A percentile compares a stretch with the other conserved stretches of the same genome.
Evolutionary conservation across 1,284 basidiomycete species (phyloP).

Genomic region (Ceratorhiza oryzae-sativae): DNA sequence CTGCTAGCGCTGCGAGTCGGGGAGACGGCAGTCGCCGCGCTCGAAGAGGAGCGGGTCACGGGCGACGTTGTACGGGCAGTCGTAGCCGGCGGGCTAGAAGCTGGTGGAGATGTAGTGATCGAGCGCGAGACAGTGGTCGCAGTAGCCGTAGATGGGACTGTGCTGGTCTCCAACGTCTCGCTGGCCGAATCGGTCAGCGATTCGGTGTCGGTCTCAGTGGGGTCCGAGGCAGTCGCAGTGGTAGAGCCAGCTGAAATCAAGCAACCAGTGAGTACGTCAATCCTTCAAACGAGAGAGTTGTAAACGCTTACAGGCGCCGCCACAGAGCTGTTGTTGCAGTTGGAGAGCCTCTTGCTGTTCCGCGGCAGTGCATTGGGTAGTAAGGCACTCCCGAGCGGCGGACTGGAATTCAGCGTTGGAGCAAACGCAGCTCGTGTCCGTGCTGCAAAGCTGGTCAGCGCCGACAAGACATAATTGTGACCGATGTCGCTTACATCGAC

Average conservation of each 20-base stretch:
- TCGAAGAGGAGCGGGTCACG: background rate
- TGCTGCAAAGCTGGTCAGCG: background rate
- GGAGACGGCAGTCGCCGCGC: no score
- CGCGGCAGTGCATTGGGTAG: background rate
- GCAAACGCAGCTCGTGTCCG: background rate
- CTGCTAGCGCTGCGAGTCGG: background rate
- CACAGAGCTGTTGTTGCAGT: slow-evolving; percentile 1
- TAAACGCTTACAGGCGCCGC: background rate
- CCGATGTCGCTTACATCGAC: background rate
- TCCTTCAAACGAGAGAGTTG: no score
- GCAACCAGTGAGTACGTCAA: background rate
- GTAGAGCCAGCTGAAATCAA: background rate
- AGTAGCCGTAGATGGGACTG: background rate
- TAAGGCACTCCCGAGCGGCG: background rate
- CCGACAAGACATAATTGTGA: background rate
- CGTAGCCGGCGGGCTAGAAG: background rate
- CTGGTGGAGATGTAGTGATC: background rate
- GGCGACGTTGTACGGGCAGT: background rate
- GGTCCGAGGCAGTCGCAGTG: background rate
- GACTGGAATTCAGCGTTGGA: background rate
- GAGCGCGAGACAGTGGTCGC: background rate
- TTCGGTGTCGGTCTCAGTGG: no score
- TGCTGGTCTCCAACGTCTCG: no score
- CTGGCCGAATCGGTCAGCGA: background rate
- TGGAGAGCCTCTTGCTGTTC: background rate